Base-by-base conservation (phyloP, 2,329 filamentous ascomycete species). In the Ophiostoma sp. region DNA sequence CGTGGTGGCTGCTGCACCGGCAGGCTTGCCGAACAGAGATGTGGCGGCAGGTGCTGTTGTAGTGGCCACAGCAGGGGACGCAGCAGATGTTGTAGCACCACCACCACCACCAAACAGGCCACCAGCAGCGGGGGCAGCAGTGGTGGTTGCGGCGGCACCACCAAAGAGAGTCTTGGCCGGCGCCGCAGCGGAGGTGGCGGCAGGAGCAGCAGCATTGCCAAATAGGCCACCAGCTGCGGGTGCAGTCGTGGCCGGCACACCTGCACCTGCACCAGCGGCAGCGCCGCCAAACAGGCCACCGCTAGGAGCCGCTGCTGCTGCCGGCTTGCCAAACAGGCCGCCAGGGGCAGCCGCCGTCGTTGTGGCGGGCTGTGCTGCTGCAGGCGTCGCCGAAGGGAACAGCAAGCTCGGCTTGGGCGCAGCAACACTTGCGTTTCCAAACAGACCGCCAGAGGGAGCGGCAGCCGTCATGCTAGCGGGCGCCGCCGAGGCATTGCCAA, bases 381-480 rank as follows among this genome's bases (percentile, higher is more conserved):
- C 62, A 15, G 64, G 62, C 62, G 57, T 10, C 35, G 62, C 8
- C 41, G 67, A 67, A 27, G 39, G 36, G 11, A 69, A 36, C n/a
- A 67, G 36, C 65, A n/a, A 23, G 35, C 68, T 66, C 20, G 68
- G 60, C 67, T 57, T 60, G 20, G 67, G 23, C 3, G 48, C 48
- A 5, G 67, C 67, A 3, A 17, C 31, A 20, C n/a, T 39, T 8
- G 68, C 41, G 8, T 11, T 15, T 13, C 67, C 68, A 67, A 71
- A 71, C 33, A 71, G 52, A 13, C 68, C 65, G 11, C 68, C 68
- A 17, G 70, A 54, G 11, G 70, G 67, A 4, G 75, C 66, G 23
- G 48, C 36, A 10, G 52, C 73, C 11, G 67, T 23, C 15, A 69
- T 57, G 7, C 69, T 72, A 8, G 74, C 66, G 13, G 73, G 71